Conservation (phyloP, 2,329 filamentous ascomycete species). For the Ophiostoma piceae region DNA sequence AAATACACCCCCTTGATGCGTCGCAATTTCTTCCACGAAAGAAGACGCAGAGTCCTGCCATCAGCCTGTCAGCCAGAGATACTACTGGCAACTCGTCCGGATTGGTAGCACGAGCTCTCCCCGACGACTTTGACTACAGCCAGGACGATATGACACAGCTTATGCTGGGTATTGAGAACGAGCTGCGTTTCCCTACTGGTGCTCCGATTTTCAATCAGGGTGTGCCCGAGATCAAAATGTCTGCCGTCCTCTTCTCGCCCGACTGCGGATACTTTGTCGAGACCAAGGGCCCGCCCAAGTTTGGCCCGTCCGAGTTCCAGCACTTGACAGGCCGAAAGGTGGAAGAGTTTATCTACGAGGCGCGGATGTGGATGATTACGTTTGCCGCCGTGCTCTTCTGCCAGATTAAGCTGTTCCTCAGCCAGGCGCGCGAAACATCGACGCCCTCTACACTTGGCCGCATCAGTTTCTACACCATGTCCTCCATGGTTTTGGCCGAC, state of each 20-base stretch:
- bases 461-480: slow-evolving; percentile 59
- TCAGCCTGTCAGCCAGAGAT: not conserved
- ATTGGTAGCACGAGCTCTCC: not conserved
- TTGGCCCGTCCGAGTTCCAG: slow-evolving; percentile 45
- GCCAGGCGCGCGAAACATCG: slow-evolving; percentile 60
- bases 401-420: slow-evolving; percentile 58
- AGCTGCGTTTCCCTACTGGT: slow-evolving; percentile 57
- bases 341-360: slow-evolving; percentile 52
- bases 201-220: slow-evolving; percentile 45
- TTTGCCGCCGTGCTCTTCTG: slow-evolving; percentile 53
- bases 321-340: slow-evolving; percentile 58
- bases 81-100: not conserved
- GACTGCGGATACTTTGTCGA: slow-evolving; percentile 64
- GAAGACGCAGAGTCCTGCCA: not conserved
- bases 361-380: slow-evolving; percentile 55
- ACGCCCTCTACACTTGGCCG: slow-evolving; percentile 63
- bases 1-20: slow-evolving; percentile 57
- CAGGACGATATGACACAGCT: slow-evolving; percentile 29
- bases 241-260: slow-evolving; percentile 60
- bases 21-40: slow-evolving; percentile 30
- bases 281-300: slow-evolving; percentile 57
- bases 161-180: slow-evolving; percentile 50
- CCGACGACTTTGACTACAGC: slow-evolving; percentile 17
- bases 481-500: slow-evolving; percentile 59
- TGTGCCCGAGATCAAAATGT: slow-evolving; percentile 57